These are phyloP conservation scores for Fragaria vesca DNA, from an alignment of 306 rosid genomes.

Conservation along the genomic window DNA sequence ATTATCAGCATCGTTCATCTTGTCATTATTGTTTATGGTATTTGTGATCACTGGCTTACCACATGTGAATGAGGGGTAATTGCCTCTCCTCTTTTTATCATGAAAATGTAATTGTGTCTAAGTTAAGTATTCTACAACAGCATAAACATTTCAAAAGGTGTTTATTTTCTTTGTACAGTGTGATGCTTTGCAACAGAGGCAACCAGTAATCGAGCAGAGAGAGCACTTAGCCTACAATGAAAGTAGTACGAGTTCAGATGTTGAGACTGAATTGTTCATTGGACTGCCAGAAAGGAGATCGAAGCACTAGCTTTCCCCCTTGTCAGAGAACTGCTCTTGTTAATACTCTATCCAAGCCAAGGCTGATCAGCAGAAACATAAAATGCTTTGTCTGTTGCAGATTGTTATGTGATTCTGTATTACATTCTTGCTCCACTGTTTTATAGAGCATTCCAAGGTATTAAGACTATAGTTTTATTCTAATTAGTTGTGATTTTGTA, in stretches of 20 bases:
- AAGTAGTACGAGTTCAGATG: slow-evolving; percentile 64
- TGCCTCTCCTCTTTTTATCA: not conserved
- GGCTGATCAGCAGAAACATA: slow-evolving; percentile 14
- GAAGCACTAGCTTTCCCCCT: slow-evolving; percentile 22
- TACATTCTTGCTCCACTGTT: slow-evolving; percentile 17
- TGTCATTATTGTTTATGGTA: not conserved
- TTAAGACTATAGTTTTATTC: slow-evolving; percentile 13
- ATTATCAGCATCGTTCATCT: not conserved
- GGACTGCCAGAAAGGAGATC: slow-evolving; percentile 61
- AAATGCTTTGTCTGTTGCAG: slow-evolving; percentile 1
- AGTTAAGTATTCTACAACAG: not conserved
- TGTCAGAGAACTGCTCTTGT: slow-evolving; percentile 16
- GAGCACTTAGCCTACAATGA: slow-evolving; percentile 33
- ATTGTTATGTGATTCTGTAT: slow-evolving; percentile 19
- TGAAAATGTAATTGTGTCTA: not conserved
- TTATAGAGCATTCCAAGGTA: slow-evolving; percentile 11
- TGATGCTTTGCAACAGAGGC: slow-evolving; percentile 19
- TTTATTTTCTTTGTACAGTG: slow-evolving; percentile 26
- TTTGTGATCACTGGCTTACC: not conserved
- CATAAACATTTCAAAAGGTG: not conserved
- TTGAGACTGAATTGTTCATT: slow-evolving; percentile 78
- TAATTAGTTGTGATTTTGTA: not conserved
- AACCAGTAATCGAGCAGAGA: slow-evolving; percentile 22
- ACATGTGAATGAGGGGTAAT: not conserved
- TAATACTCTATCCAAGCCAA: slow-evolving; percentile 3